Conservation (phyloP, 768 basidiomycete species). For the Calvatia gigantea region DNA sequence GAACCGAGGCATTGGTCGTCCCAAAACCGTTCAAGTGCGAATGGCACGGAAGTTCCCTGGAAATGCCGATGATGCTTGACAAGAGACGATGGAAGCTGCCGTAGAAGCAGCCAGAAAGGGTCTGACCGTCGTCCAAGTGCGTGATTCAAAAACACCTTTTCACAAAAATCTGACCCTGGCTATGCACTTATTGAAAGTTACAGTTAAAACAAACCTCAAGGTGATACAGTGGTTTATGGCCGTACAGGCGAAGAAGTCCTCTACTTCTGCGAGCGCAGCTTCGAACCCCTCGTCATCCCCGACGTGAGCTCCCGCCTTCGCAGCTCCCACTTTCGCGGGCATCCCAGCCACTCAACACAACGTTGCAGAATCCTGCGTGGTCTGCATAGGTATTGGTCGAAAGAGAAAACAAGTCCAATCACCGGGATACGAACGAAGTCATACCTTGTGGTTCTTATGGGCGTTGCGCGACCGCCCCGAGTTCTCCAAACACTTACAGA, state of each 20-base stretch:
- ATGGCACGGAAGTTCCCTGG: slow-evolving; percentile 98
- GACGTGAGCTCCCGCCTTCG: slow-evolving; percentile 88
- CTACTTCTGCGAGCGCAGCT: slow-evolving; percentile 84
- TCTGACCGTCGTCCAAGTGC: slow-evolving; percentile 80
- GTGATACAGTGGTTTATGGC: slow-evolving; percentile 94
- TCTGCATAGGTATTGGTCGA: slow-evolving; percentile 93
- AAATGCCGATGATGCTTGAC: slow-evolving; percentile 92
- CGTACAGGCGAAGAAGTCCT: slow-evolving; percentile 93
- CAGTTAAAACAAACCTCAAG: slow-evolving; percentile 99
- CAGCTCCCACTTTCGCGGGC: slow-evolving; percentile 83
- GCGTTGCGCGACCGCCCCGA: slow-evolving; percentile 78
- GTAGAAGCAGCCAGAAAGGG: slow-evolving; percentile 78
- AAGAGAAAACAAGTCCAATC: slow-evolving; percentile 76
- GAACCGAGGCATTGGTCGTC: slow-evolving; percentile 30
- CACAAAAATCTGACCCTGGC: background rate
- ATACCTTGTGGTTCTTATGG: slow-evolving; percentile 93
- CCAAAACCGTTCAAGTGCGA: slow-evolving; percentile 62
- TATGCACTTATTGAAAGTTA: background rate
- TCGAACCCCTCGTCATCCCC: slow-evolving; percentile 81
- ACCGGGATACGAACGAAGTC: slow-evolving; percentile 81
- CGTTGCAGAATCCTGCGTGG: slow-evolving; percentile 81
- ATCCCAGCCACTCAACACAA: slow-evolving; percentile 97
- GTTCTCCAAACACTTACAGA: slow-evolving; percentile 61
- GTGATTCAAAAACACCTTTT: slow-evolving; percentile 22
- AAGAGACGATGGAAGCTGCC: slow-evolving; percentile 91